These are phyloP conservation scores for Russula olivacea DNA, from an alignment of 768 basidiomycete species.

Conservation along the genomic window DNA sequence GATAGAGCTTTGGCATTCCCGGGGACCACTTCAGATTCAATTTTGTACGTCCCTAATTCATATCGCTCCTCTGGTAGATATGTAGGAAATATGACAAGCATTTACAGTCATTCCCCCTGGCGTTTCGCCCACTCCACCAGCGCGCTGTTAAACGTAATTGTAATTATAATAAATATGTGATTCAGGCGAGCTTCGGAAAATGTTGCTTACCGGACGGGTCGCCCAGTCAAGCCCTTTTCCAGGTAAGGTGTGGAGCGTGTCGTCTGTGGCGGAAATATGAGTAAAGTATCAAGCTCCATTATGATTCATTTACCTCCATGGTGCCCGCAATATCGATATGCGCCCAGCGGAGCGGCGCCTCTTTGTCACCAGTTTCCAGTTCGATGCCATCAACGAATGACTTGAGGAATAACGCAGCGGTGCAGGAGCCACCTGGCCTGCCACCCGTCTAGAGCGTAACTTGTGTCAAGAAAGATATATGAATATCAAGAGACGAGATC, in stretches of 20 bases:
- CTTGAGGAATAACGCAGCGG: constrained; percentile 84
- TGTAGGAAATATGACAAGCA: neutral
- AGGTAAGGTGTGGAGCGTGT: constrained; percentile 54
- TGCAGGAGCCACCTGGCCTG: constrained; percentile 62
- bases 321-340: constrained; percentile 80
- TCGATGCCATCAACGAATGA: constrained; percentile 74
- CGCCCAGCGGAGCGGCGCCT: constrained; percentile 65
- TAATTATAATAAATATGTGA: neutral
- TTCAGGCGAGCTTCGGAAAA: neutral
- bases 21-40: neutral
- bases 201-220: constrained; percentile 60
- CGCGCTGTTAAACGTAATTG: constrained; percentile 12
- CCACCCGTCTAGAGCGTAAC: constrained; percentile 53
- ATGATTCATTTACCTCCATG: constrained; percentile 52
- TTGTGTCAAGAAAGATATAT: constrained; percentile 5
- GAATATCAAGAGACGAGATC: constrained; percentile 13
- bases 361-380: constrained; percentile 46
- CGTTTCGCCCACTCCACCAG: constrained; percentile 24
- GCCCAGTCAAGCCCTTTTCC: constrained; percentile 73
- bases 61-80: neutral
- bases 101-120: neutral
- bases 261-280: constrained; percentile 33
- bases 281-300: neutral
- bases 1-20: neutral
- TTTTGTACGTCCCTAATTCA: neutral